phyloP scores from a whole-genome alignment of 306 rosid genomes.

The Vicia villosa region DNA sequence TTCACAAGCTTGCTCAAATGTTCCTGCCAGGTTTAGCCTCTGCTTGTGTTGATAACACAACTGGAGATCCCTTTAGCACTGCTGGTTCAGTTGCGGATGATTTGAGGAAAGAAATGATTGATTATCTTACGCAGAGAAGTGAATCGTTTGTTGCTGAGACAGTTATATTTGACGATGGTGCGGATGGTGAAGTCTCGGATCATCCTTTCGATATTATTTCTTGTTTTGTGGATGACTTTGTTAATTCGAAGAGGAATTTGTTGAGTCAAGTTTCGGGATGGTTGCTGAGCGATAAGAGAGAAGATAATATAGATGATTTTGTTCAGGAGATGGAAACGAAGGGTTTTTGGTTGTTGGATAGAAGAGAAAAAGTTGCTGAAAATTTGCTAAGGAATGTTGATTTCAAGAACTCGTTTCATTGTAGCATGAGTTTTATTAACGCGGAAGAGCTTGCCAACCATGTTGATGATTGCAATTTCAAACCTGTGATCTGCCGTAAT shows the following conservation, averaged over 20 bases:
- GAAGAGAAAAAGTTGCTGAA: conserved; percentile 54
- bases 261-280: conserved; percentile 76
- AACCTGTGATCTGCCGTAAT: conserved; percentile 52
- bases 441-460: conserved; percentile 60
- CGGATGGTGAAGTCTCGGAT: conserved; percentile 52
- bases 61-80: conserved; percentile 64
- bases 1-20: conserved; percentile 72
- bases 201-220: conserved; percentile 72
- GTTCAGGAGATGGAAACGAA: conserved; percentile 75
- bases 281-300: conserved; percentile 80
- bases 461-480: conserved; percentile 51
- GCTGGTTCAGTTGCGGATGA: conserved; percentile 77
- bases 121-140: conserved; percentile 64
- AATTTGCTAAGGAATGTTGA: conserved; percentile 70
- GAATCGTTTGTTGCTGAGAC: conserved; percentile 72
- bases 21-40: conserved; percentile 77
- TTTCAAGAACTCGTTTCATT: conserved; percentile 61
- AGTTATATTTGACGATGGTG: conserved; percentile 57
- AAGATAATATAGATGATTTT: conserved; percentile 87
- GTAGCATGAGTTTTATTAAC: conserved; percentile 52
- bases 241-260: conserved; percentile 61
- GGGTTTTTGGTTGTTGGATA: conserved; percentile 73
- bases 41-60: conserved; percentile 78
- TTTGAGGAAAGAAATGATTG: conserved; percentile 78
- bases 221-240: conserved; percentile 77